These are phyloP conservation scores for Pyrus pyrifolia DNA, from an alignment of 306 rosid species.

Conservation along the genomic window DNA sequence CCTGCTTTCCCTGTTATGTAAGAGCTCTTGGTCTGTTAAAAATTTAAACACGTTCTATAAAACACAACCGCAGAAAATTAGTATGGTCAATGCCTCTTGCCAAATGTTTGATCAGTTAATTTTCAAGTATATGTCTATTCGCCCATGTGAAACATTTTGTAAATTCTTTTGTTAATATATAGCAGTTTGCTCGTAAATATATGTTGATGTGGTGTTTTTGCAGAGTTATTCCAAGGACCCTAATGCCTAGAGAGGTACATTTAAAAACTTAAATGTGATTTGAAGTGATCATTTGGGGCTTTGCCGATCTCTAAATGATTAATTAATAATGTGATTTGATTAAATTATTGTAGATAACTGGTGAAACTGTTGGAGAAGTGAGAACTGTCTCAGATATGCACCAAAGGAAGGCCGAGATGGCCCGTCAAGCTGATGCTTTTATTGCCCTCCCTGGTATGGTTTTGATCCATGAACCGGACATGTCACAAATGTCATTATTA, in stretches of 20 bases:
- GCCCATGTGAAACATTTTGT: not conserved
- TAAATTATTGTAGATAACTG: conserved; percentile 57
- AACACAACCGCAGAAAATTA: not conserved
- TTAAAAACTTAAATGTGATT: not conserved
- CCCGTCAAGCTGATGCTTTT: conserved; percentile 97
- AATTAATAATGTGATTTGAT: not conserved
- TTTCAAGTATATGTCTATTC: not conserved
- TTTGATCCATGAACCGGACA: not conserved
- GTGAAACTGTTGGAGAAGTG: conserved; percentile 87
- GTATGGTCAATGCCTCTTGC: not conserved
- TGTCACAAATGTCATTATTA: not conserved
- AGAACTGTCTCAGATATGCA: conserved; percentile 94
- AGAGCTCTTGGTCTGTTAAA: not conserved
- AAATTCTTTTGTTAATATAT: not conserved
- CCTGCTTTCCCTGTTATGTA: not conserved
- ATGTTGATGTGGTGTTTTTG: conserved; percentile 18
- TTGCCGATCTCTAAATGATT: not conserved
- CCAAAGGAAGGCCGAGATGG: conserved; percentile 98
- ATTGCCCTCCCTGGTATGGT: conserved; percentile 88
- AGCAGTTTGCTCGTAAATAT: not conserved
- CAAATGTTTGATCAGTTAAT: not conserved
- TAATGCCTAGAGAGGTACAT: conserved; percentile 91
- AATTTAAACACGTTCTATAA: not conserved
- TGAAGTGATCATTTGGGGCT: not conserved
- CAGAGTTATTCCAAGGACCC: conserved; percentile 86